Conservation (phyloP, 2,329 filamentous ascomycete genomes). For the Diaporthe humulicola region DNA sequence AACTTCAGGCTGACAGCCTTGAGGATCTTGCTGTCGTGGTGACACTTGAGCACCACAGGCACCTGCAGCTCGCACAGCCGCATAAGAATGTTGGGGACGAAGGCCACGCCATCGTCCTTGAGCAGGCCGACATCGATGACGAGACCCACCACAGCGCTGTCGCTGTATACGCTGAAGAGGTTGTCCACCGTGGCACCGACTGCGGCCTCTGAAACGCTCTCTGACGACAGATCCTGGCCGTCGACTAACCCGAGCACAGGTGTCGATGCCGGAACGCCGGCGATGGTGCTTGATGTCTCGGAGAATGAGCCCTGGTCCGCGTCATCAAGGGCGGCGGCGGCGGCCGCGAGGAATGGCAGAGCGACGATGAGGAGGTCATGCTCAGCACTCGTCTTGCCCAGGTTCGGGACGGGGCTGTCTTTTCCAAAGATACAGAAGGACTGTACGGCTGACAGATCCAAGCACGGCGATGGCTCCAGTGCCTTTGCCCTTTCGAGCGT, state of each 20-base stretch:
- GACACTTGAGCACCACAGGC: constrained; percentile 43
- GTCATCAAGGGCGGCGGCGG: constrained; percentile 29
- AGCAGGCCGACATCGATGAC: constrained; percentile 39
- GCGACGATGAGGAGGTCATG: constrained; percentile 42
- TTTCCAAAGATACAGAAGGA: constrained; percentile 42
- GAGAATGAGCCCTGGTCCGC: constrained; percentile 36
- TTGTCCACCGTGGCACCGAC: constrained; percentile 33
- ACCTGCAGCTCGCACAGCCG: constrained; percentile 37
- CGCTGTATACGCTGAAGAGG: constrained; percentile 37
- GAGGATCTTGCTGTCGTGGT: constrained; percentile 42
- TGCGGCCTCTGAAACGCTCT: constrained; percentile 16
- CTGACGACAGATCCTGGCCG: constrained; percentile 36
- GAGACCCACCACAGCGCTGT: constrained; percentile 40
- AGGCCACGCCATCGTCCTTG: neutral
- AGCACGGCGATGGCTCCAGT: constrained; percentile 36
- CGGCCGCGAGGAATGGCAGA: constrained; percentile 32
- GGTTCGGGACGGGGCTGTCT: constrained; percentile 38
- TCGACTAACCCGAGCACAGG: constrained; percentile 41
- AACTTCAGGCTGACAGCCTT: constrained; percentile 48
- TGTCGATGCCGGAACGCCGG: constrained; percentile 34
- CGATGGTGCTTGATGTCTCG: constrained; percentile 40
- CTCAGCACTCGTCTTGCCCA: constrained; percentile 38
- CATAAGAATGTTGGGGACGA: constrained; percentile 36
- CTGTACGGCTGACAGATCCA: constrained; percentile 38
- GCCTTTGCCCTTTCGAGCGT: constrained; percentile 32